Percentiles rank a stretch among this genome's conserved stretches.
phyloP scores from a whole-genome alignment of 805 yeast species.

The Clavispora phyllophila region DNA sequence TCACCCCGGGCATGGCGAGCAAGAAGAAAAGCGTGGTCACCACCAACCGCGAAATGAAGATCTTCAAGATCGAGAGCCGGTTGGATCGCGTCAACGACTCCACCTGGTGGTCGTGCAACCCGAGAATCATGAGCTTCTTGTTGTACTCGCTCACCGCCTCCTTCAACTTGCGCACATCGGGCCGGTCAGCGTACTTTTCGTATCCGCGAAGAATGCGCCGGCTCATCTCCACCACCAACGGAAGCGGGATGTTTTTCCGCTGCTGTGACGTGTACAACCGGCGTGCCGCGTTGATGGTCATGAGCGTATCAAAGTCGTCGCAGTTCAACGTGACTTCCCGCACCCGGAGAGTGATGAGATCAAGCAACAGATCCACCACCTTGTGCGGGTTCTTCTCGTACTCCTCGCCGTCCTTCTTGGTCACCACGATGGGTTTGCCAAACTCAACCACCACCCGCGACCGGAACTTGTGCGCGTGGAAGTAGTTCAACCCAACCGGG shows the following conservation, averaged over 20 bases:
- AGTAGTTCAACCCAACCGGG: constrained; percentile 40
- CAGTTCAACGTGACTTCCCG: constrained; percentile 39
- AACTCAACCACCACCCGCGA: constrained; percentile 39
- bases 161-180: constrained; percentile 29
- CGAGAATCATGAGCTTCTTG: constrained; percentile 24
- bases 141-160: constrained; percentile 31
- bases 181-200: constrained; percentile 26
- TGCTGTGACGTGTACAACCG: constrained; percentile 33
- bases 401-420: constrained; percentile 20
- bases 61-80: constrained; percentile 18
- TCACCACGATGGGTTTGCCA: constrained; percentile 37
- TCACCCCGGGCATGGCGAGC: constrained; percentile 33
- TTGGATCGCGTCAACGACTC: constrained; percentile 22
- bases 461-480: constrained; percentile 38
- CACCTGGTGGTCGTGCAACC: constrained; percentile 40
- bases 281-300: constrained; percentile 40
- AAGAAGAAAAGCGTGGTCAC: constrained; percentile 26
- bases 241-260: constrained; percentile 33
- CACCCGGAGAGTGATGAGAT: constrained; percentile 27
- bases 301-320: constrained; percentile 38
- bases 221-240: constrained; percentile 40
- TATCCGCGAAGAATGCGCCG: constrained; percentile 35
- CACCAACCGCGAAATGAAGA: constrained; percentile 22
- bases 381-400: constrained; percentile 25
- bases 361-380: constrained; percentile 25